Evolutionary conservation across 306 rosid genomes (phyloP).

Genomic region (Alnus rubra): DNA sequence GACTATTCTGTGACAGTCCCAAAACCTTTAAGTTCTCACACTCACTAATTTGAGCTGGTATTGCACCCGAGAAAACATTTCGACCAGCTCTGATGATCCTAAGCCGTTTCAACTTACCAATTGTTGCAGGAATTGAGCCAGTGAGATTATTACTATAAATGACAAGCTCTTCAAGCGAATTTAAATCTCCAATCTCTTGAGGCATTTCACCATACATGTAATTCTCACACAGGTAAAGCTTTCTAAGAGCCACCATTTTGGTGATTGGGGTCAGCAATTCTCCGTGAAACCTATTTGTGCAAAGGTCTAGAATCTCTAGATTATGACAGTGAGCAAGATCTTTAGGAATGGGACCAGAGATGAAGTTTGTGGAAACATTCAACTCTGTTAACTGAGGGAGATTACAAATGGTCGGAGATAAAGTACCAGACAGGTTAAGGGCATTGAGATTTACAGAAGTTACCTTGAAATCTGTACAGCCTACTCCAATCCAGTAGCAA

Average conservation of each 20-base stretch:
- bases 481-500: slow-evolving; percentile 74
- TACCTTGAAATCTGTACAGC: slow-evolving; percentile 52
- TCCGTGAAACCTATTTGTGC: slow-evolving; percentile 76
- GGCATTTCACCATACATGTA: slow-evolving; percentile 55
- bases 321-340: slow-evolving; percentile 50
- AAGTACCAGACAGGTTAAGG: slow-evolving; percentile 58
- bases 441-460: slow-evolving; percentile 52
- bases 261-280: slow-evolving; percentile 43
- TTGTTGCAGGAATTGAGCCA: slow-evolving; percentile 57
- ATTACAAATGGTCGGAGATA: slow-evolving; percentile 53
- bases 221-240: slow-evolving; percentile 72
- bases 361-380: slow-evolving; percentile 59
- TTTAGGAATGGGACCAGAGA: slow-evolving; percentile 58
- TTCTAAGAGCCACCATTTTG: slow-evolving; percentile 46
- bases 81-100: slow-evolving; percentile 66
- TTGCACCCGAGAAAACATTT: slow-evolving; percentile 57
- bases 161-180: slow-evolving; percentile 62
- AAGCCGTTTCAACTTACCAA: slow-evolving; percentile 57
- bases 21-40: slow-evolving; percentile 61
- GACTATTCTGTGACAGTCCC: slow-evolving; percentile 68
- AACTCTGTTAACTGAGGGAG: slow-evolving; percentile 55
- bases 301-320: slow-evolving; percentile 64
- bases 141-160: slow-evolving; percentile 70
- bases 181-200: slow-evolving; percentile 55
- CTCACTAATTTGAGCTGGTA: slow-evolving; percentile 54